Evolutionary conservation across 768 basidiomycete genomes (phyloP).

Genomic region (Macrolepiota albuminosa): DNA sequence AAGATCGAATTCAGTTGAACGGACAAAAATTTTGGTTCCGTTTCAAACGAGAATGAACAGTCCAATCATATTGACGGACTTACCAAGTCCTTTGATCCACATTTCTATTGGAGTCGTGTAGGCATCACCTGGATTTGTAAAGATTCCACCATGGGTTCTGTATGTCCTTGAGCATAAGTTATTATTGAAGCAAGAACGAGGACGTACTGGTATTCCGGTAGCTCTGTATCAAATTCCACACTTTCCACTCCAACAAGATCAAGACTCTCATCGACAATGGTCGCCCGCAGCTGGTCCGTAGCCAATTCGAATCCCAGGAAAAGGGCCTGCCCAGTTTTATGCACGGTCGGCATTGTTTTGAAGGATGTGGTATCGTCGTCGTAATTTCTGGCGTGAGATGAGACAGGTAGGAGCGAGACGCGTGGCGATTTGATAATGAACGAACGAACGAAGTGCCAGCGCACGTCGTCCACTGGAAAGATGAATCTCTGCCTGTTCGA

Average conservation of each 20-base stretch:
- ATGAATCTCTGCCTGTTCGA: slow-evolving; percentile 13
- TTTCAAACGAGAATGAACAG: slow-evolving; percentile 20
- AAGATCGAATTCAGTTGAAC: slow-evolving; percentile 25
- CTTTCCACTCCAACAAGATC: slow-evolving; percentile 80
- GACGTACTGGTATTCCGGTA: slow-evolving; percentile 78
- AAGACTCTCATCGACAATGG: slow-evolving; percentile 77
- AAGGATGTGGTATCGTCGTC: slow-evolving; percentile 17
- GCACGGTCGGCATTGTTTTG: slow-evolving; percentile 37
- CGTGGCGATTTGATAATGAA: slow-evolving; percentile 9
- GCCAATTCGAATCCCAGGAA: slow-evolving; percentile 87
- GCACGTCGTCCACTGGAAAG: slow-evolving; percentile 14
- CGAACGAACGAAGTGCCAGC: slow-evolving; percentile 13
- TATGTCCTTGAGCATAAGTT: slow-evolving; percentile 13
- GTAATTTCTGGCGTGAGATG: slow-evolving; percentile 16
- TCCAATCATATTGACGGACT: slow-evolving; percentile 24
- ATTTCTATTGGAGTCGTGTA: slow-evolving; percentile 87
- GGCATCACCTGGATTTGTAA: slow-evolving; percentile 81
- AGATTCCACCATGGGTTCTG: slow-evolving; percentile 84
- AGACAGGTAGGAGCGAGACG: slow-evolving; percentile 5
- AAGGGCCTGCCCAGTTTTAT: slow-evolving; percentile 45
- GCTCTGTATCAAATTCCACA: slow-evolving; percentile 78
- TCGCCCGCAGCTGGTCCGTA: slow-evolving; percentile 78
- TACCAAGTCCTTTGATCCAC: slow-evolving; percentile 87
- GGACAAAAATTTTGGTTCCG: slow-evolving; percentile 60
- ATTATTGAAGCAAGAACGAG: slow-evolving; percentile 1